Evolutionary conservation across 1,284 basidiomycete genomes (phyloP).

Genomic region (Xerocomus cyaneibrunnescens): DNA sequence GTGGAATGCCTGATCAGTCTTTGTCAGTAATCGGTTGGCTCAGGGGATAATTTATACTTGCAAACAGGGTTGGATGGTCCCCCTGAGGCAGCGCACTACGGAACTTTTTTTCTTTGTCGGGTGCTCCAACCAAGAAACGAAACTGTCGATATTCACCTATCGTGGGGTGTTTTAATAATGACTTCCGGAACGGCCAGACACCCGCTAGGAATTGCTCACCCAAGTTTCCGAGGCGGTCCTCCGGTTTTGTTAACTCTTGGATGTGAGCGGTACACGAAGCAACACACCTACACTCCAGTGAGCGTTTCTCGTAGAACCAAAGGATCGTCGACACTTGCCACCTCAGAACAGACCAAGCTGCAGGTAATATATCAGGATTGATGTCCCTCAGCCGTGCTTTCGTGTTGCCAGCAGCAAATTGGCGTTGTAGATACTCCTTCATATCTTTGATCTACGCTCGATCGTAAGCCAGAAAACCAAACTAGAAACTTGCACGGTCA

Average conservation of each 20-base stretch:
- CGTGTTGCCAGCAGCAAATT: slow-evolving; percentile 44
- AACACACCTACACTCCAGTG: slow-evolving; percentile 47
- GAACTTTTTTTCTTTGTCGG: slow-evolving; percentile 65
- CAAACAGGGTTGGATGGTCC: slow-evolving; percentile 56
- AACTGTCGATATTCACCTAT: slow-evolving; percentile 57
- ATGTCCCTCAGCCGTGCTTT: slow-evolving; percentile 53
- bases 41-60: slow-evolving; percentile 25
- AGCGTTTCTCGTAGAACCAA: background rate
- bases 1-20: slow-evolving; percentile 52
- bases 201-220: slow-evolving; percentile 34
- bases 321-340: slow-evolving; percentile 41
- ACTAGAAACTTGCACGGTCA: background rate
- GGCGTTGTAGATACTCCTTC: slow-evolving; percentile 53
- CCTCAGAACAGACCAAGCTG: slow-evolving; percentile 59
- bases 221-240: slow-evolving; percentile 50
- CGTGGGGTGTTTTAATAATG: background rate
- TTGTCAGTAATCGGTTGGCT: background rate
- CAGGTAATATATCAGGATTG: slow-evolving; percentile 45
- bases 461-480: background rate
- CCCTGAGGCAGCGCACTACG: slow-evolving; percentile 37
- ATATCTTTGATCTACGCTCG: slow-evolving; percentile 47
- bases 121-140: slow-evolving; percentile 62
- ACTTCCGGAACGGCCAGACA: background rate
- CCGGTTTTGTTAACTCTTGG: slow-evolving; percentile 53
- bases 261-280: slow-evolving; percentile 66